phyloP scores from a whole-genome alignment of 1,139 yeast species.

The Zygoascus hellenicus region DNA sequence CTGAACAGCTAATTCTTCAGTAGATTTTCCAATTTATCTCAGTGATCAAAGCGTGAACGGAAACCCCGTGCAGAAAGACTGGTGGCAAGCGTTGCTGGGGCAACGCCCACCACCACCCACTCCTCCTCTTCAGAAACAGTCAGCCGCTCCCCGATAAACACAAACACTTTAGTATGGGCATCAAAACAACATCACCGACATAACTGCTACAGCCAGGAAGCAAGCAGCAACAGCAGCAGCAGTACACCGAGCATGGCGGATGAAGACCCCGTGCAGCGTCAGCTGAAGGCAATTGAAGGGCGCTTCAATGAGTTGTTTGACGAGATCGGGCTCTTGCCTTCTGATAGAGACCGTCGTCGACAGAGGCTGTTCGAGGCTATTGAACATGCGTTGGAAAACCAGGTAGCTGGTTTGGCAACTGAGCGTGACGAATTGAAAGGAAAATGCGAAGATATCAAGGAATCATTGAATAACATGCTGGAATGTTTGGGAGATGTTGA shows the following conservation, averaged over 20 bases:
- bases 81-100: too few species aligned
- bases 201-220: not conserved
- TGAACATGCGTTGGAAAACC: conserved; percentile 29
- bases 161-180: not conserved
- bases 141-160: conserved; percentile 2
- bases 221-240: not conserved
- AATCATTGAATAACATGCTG: conserved; percentile 26
- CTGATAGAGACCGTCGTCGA: conserved; percentile 30
- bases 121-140: too few species aligned
- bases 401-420: conserved; percentile 26
- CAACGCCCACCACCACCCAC: too few species aligned
- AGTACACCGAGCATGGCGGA: conserved; percentile 5
- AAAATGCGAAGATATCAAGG: conserved; percentile 25
- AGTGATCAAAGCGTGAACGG: too few species aligned
- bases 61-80: too few species aligned
- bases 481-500: conserved; percentile 28
- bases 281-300: conserved; percentile 27
- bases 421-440: conserved; percentile 28
- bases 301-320: conserved; percentile 31
- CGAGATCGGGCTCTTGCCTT: conserved; percentile 30
- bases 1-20: too few species aligned
- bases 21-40: too few species aligned
- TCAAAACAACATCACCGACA: not conserved
- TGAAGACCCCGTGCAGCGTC: conserved; percentile 16
- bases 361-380: conserved; percentile 29